Conservation (phyloP, 345 rosid species). For the Eucalyptus guilfoylei region DNA sequence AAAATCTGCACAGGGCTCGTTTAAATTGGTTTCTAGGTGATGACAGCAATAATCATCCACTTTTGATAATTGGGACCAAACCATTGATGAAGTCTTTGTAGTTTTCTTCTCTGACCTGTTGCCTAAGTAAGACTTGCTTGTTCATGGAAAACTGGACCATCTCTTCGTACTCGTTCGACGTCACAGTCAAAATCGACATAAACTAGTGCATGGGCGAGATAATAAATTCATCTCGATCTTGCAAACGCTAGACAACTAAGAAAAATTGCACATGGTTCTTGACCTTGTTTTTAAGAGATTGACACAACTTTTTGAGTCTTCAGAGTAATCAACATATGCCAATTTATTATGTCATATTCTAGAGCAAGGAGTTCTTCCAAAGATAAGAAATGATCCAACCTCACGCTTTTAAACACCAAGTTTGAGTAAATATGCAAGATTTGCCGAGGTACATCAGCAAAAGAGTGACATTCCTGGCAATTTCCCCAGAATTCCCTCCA, state of each 20-base stretch:
- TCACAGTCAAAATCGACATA: not conserved
- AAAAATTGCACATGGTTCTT: not conserved
- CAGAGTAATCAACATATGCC: not conserved
- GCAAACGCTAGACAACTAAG: not conserved
- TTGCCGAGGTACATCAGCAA: not conserved
- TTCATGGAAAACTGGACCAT: not conserved
- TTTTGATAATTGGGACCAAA: not conserved
- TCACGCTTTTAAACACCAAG: not conserved
- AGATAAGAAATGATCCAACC: not conserved
- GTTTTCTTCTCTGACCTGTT: not conserved
- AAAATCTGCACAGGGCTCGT: not conserved
- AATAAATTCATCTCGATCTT: not conserved
- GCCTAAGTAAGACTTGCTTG: not conserved
- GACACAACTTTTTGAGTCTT: not conserved
- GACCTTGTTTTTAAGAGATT: not conserved
- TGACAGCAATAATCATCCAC: not conserved
- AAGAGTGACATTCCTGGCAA: not conserved
- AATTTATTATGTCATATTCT: not conserved
- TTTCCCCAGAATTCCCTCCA: not conserved
- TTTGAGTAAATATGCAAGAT: not conserved
- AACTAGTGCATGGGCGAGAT: not conserved
- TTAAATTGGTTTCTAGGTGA: not conserved
- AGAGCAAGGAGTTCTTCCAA: not conserved
- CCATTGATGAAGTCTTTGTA: not conserved
- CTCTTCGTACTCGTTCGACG: not conserved